phyloP scores from a whole-genome alignment of 768 basidiomycete species.

The Tricholoma hemisulphureum region DNA sequence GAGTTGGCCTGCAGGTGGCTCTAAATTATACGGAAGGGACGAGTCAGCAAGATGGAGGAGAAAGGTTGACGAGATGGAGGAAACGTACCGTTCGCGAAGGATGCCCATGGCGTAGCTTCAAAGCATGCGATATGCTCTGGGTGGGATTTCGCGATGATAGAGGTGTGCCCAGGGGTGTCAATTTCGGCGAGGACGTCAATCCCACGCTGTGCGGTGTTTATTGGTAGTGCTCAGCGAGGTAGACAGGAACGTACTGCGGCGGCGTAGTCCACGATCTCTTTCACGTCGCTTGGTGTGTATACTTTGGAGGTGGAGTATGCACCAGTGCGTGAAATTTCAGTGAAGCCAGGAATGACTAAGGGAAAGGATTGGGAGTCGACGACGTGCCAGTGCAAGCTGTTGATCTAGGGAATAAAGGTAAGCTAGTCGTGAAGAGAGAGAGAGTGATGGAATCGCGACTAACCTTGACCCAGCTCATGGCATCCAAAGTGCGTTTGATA shows the following conservation, averaged over 20 bases:
- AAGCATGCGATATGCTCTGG: conserved; percentile 78
- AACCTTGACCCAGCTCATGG: conserved; percentile 77
- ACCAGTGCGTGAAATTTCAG: conserved; percentile 58
- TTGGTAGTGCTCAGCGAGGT: not conserved
- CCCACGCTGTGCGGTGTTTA: conserved; percentile 46
- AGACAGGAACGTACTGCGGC: conserved; percentile 50
- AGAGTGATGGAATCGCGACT: conserved; percentile 31
- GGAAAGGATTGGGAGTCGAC: conserved; percentile 84
- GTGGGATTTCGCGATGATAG: conserved; percentile 59
- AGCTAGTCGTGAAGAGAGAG: not conserved
- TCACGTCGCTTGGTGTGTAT: conserved; percentile 57
- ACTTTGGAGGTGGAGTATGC: conserved; percentile 60
- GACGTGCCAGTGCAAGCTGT: conserved; percentile 83
- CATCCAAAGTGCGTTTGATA: conserved; percentile 68
- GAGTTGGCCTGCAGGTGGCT: conserved; percentile 85
- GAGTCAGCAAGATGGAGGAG: not conserved
- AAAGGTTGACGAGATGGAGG: not conserved
- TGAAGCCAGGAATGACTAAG: conserved; percentile 57
- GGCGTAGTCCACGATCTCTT: conserved; percentile 64
- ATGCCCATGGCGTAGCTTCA: conserved; percentile 55
- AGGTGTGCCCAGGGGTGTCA: conserved; percentile 84
- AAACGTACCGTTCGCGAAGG: conserved; percentile 55
- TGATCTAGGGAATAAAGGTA: conserved; percentile 43
- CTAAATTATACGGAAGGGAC: conserved; percentile 24
- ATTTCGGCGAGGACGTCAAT: conserved; percentile 77